Evolutionary conservation across 2,329 filamentous ascomycete genomes (phyloP).

Genomic region (Scytalidium lignicola): DNA sequence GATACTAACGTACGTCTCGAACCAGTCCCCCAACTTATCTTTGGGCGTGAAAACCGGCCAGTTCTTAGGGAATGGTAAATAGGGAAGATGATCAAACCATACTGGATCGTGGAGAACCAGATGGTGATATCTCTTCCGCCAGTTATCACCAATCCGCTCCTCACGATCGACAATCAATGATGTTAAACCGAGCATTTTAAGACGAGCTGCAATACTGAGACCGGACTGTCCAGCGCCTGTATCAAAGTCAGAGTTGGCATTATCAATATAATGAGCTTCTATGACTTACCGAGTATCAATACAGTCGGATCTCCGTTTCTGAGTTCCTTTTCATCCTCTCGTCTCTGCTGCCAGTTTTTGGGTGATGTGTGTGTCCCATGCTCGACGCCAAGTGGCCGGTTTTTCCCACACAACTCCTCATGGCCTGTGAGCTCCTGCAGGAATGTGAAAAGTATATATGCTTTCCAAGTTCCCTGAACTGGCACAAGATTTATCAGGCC

Average conservation of each 20-base stretch:
- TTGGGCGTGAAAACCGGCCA: constrained; percentile 68
- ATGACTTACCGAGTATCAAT: constrained; percentile 46
- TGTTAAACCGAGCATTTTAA: constrained; percentile 53
- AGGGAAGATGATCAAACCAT: constrained; percentile 54
- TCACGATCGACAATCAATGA: constrained; percentile 55
- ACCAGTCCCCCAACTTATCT: constrained; percentile 64
- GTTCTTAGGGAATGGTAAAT: constrained; percentile 54
- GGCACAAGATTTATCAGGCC: constrained; percentile 50
- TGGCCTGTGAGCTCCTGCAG: constrained; percentile 48
- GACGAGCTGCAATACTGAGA: constrained; percentile 50
- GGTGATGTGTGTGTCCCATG: constrained; percentile 39
- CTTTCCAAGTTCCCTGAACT: constrained; percentile 45
- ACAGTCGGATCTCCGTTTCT: constrained; percentile 49
- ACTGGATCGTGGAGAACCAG: constrained; percentile 66
- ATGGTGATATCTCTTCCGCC: constrained; percentile 58
- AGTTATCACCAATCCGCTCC: constrained; percentile 56
- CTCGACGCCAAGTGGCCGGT: constrained; percentile 37
- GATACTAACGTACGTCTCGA: constrained; percentile 56
- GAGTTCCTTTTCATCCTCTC: constrained; percentile 37
- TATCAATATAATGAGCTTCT: neutral
- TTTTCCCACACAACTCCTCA: constrained; percentile 37
- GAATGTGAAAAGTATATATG: constrained; percentile 57
- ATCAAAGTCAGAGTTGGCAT: neutral
- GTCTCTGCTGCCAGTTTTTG: constrained; percentile 53
- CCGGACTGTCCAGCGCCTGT: constrained; percentile 57